Base-by-base conservation (phyloP, 192 early-diverging fungal species). In the Umbelopsis isabellina region DNA sequence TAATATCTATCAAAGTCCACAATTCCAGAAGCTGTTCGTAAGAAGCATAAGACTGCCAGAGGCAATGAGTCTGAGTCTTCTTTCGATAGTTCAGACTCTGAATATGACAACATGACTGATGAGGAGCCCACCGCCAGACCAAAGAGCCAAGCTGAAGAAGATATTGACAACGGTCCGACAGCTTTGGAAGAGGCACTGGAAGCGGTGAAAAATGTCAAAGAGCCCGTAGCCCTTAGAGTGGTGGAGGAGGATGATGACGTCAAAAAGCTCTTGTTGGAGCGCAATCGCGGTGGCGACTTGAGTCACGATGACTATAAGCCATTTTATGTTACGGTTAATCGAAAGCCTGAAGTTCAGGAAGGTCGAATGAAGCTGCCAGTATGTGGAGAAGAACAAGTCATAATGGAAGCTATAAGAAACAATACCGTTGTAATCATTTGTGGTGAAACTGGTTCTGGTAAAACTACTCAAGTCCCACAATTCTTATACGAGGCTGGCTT, bases 401-500 rank as follows among this genome's bases (percentile, higher is more conserved):
- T 99, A 70, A 99, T 99, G 98, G 98, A 99, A 81, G 85, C 91
- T 8, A 96, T 99, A 67, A 71, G 83, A 25, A 81, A 87, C n/a
- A 92, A 98, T 75, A 87, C 91, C 13, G 91, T 96, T 11, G 85
- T 93, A 11, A 91, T 99, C 46, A 88, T 99, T 50, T 98, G 97
- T 78, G 98, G 98, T 72, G 98, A 99, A 79, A 99, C 98, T 0
- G 98, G 98, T 37, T 95, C 93, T 46, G 95, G 96, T 66, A 97
- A 98, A 80, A 98, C 96, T 15, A 97, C 97, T 1, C 96, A 98
- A 79, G 89, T 99, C 0, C 98, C 98, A 2, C 97, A 98, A 81
- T 97, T 99, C 66, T 81, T 98, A 64, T 95, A 97, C 66, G 98
- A 99, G 74, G 93, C 97, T 33, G 98, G 98, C n/a, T 99, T 96